These are phyloP conservation scores for Gentiana straminea DNA, from an alignment of 257 asterid genomes.

Conservation along the genomic window DNA sequence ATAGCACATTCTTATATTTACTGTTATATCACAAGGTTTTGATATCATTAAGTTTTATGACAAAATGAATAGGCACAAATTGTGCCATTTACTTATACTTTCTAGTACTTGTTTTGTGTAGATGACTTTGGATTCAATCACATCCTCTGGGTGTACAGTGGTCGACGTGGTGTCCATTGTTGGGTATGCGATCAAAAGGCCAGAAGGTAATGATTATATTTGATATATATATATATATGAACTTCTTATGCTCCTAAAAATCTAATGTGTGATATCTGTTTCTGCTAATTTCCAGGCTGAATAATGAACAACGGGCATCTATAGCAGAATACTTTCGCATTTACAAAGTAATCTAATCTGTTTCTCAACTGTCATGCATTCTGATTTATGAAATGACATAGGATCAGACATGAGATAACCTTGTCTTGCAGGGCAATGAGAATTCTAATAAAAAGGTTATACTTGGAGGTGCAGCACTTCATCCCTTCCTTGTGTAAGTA, in stretches of 20 bases:
- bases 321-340: conserved; percentile 76
- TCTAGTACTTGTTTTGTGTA: conserved; percentile 14
- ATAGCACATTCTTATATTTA: too few species aligned
- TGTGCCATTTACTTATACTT: not conserved
- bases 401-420: conserved; percentile 4
- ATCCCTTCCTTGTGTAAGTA: conserved; percentile 81
- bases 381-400: not conserved
- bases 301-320: conserved; percentile 76
- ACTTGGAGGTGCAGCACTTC: conserved; percentile 48
- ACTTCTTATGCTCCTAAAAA: not conserved
- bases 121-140: conserved; percentile 91
- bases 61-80: not conserved
- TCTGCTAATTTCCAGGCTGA: conserved; percentile 41
- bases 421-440: conserved; percentile 64
- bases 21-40: too few species aligned
- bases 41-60: not conserved
- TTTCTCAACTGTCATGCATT: not conserved
- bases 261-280: not conserved
- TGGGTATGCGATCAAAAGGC: conserved; percentile 98
- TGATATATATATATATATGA: not conserved
- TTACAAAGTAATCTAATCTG: conserved; percentile 47
- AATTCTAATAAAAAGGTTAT: conserved; percentile 58
- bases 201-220: conserved; percentile 48
- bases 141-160: conserved; percentile 91
- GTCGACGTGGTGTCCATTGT: conserved; percentile 97